A percentile compares a stretch with the other conserved stretches of the same genome.
phyloP scores from a whole-genome alignment of 192 early-diverging fungal species.

The Gaertneriomyces sp. region DNA sequence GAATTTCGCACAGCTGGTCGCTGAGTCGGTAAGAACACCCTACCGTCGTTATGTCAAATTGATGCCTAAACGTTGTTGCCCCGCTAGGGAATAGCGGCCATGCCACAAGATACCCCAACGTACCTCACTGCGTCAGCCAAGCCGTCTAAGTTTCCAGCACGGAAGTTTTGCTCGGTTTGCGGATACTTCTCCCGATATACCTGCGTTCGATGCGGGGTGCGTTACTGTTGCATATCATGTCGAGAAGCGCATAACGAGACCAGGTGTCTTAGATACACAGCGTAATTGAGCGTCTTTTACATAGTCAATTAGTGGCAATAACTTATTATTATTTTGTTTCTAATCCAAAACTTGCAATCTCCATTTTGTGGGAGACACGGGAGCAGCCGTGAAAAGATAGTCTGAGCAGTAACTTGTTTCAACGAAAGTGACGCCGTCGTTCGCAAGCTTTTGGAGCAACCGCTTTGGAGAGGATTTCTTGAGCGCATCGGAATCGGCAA shows the following conservation, averaged over 20 bases:
- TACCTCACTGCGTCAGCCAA: constrained; percentile 20
- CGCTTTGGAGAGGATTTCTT: neutral
- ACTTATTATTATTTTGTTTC: neutral
- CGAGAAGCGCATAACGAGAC: constrained; percentile 31
- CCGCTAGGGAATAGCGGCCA: constrained; percentile 9
- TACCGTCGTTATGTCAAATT: neutral
- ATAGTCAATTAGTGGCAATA: neutral
- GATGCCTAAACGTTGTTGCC: neutral
- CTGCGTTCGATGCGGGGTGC: constrained; percentile 31
- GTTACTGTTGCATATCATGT: constrained; percentile 26
- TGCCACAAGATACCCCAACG: constrained; percentile 15
- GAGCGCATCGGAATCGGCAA: neutral
- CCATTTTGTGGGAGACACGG: neutral
- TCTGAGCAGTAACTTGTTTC: constrained; percentile 22
- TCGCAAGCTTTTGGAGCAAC: constrained; percentile 7
- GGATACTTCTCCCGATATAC: constrained; percentile 31
- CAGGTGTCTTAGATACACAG: constrained; percentile 21
- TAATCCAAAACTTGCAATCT: constrained; percentile 12
- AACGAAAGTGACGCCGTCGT: constrained; percentile 5
- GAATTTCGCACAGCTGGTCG: constrained; percentile 14
- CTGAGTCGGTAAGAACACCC: constrained; percentile 18
- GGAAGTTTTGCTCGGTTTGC: constrained; percentile 36
- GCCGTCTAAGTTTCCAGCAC: constrained; percentile 21
- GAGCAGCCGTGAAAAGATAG: constrained; percentile 13
- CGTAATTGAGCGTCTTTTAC: constrained; percentile 1